Evolutionary conservation across 495 filamentous ascomycete genomes (phyloP).

Genomic region (Aspergillus indologenus): DNA sequence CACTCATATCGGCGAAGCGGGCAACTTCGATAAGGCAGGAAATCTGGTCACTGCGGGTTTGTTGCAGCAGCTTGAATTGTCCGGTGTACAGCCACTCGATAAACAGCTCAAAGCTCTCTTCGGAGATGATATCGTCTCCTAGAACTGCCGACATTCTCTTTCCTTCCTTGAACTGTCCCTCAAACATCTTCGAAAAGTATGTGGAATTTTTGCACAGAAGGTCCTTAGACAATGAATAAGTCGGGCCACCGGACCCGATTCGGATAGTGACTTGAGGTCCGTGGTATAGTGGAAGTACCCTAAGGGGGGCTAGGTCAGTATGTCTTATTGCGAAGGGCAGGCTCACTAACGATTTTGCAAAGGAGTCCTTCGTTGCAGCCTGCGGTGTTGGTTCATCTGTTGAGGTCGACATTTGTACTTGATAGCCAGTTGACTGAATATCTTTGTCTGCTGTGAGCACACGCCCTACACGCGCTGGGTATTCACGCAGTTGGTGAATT

Average conservation of each 20-base stretch:
- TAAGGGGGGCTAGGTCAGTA: no score
- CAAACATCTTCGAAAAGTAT: neutral
- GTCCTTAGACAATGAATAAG: neutral
- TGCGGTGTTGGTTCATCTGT: no score
- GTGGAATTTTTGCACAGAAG: neutral
- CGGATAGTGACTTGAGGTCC: neutral
- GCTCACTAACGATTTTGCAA: neutral
- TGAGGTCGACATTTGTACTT: neutral
- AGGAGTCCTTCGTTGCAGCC: neutral
- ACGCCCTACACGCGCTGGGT: no score
- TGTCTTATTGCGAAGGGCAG: neutral
- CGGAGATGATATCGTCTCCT: neutral
- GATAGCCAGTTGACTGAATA: neutral
- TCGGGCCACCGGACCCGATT: neutral
- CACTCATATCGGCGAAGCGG: neutral
- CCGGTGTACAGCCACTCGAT: neutral
- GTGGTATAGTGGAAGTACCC: neutral
- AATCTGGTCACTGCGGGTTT: neutral
- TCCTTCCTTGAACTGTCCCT: neutral
- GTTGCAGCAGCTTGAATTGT: neutral
- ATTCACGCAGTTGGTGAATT: no score
- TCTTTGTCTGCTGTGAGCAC: no score
- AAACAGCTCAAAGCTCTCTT: neutral
- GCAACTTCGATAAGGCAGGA: neutral
- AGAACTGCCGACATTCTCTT: neutral